phyloP scores from a whole-genome alignment of 2,329 filamentous ascomycete species.

The Cercospora citrullina region DNA sequence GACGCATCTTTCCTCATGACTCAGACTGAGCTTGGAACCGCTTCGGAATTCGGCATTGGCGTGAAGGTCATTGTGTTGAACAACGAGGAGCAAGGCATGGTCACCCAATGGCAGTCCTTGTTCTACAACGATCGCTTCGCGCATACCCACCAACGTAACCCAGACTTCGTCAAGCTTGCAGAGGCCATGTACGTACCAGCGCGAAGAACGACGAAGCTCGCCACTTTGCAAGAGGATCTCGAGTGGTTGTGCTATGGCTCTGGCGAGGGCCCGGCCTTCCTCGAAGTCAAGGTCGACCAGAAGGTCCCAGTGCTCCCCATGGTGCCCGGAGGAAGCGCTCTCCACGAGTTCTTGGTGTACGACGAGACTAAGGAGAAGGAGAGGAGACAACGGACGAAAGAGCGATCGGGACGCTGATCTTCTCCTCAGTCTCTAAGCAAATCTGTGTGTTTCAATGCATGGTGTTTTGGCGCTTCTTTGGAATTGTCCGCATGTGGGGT shows the following conservation, averaged over 20 bases:
- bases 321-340: constrained; percentile 82
- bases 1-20: constrained; percentile 99
- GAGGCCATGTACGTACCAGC: constrained; percentile 88
- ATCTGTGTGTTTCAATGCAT: constrained; percentile 17
- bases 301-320: constrained; percentile 95
- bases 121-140: constrained; percentile 94
- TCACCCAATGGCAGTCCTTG: constrained; percentile 96
- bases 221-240: constrained; percentile 74
- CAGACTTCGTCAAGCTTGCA: constrained; percentile 91
- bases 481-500: neutral
- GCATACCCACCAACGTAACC: constrained; percentile 91
- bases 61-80: constrained; percentile 94
- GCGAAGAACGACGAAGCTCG: constrained; percentile 68
- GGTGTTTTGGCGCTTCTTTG: constrained; percentile 15
- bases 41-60: constrained; percentile 92
- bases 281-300: constrained; percentile 87
- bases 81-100: constrained; percentile 98
- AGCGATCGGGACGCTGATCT: constrained; percentile 41
- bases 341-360: constrained; percentile 92
- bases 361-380: constrained; percentile 62
- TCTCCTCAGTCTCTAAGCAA: neutral
- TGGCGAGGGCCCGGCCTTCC: constrained; percentile 83
- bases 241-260: constrained; percentile 77
- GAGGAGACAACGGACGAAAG: constrained; percentile 39
- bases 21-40: constrained; percentile 88